phyloP scores from a whole-genome alignment of 2,329 filamentous ascomycete species.

The Fusarium duplospermum region DNA sequence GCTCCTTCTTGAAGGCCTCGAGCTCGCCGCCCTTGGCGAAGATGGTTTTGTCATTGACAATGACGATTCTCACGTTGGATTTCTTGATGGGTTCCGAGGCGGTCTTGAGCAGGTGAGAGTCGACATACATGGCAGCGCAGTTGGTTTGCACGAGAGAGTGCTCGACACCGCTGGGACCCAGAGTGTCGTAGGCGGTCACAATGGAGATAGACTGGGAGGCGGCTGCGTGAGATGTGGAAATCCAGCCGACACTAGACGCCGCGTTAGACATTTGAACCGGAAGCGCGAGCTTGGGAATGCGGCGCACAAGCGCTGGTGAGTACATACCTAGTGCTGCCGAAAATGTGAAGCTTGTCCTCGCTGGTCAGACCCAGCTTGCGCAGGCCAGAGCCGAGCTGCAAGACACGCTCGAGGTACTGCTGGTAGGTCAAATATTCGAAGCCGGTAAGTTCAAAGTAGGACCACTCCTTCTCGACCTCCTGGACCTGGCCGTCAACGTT shows the following conservation, averaged over 20 bases:
- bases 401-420: conserved; percentile 78
- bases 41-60: conserved; percentile 71
- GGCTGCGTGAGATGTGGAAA: conserved; percentile 81
- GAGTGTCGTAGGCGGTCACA: conserved; percentile 94
- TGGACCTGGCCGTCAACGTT: conserved; percentile 82
- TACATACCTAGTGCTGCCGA: conserved; percentile 80
- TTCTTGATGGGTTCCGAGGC: conserved; percentile 67
- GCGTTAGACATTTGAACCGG: conserved; percentile 12
- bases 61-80: conserved; percentile 67
- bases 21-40: conserved; percentile 64
- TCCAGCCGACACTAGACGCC: conserved; percentile 78
- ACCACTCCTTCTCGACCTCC: conserved; percentile 91
- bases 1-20: conserved; percentile 66
- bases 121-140: conserved; percentile 86
- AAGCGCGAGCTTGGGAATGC: background rate
- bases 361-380: conserved; percentile 77
- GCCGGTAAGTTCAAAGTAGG: conserved; percentile 84
- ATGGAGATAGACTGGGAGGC: conserved; percentile 89
- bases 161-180: conserved; percentile 84
- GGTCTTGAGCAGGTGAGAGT: conserved; percentile 79
- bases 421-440: conserved; percentile 83
- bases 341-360: conserved; percentile 80
- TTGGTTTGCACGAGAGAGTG: conserved; percentile 87
- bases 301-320: background rate
- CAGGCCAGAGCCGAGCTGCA: conserved; percentile 78